A percentile compares a stretch with the other conserved stretches of the same genome.
Conservation (phyloP, 257 asterid genomes). For the Jacaranda copaia region DNA sequence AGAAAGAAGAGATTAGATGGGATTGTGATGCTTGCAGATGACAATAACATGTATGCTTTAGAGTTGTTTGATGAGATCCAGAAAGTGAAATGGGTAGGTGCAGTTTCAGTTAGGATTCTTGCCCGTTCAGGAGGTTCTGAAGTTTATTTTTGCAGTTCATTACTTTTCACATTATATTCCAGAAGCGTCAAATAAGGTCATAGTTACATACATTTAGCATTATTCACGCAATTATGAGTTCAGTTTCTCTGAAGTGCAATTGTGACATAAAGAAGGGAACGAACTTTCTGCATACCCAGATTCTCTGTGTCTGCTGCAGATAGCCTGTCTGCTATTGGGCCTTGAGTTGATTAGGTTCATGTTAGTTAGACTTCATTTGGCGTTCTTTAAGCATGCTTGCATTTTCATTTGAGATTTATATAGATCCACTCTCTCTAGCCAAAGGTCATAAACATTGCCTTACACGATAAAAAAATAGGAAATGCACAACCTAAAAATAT, state of each 20-base stretch:
- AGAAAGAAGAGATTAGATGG: slow-evolving; percentile 66
- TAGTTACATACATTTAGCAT: no score
- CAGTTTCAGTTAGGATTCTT: slow-evolving; percentile 68
- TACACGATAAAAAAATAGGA: not conserved
- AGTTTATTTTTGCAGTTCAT: slow-evolving; percentile 22
- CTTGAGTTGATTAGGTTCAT: not conserved
- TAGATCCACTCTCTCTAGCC: not conserved
- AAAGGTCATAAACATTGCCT: not conserved
- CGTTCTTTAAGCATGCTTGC: not conserved
- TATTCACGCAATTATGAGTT: no score
- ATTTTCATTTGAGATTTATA: not conserved
- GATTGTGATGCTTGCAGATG: slow-evolving; percentile 71
- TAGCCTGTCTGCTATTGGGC: not conserved
- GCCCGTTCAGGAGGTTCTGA: slow-evolving; percentile 53
- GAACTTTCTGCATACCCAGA: no score
- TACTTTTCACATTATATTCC: not conserved
- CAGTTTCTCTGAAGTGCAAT: no score
- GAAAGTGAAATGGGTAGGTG: slow-evolving; percentile 69
- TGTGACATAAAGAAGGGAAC: no score
- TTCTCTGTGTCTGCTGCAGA: no score
- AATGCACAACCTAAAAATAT: not conserved
- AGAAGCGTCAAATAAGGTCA: no score
- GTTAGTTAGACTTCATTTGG: not conserved
- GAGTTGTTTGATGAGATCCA: slow-evolving; percentile 76
- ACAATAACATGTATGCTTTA: slow-evolving; percentile 74